A percentile compares a stretch with the other conserved stretches of the same genome.
phyloP scores from a whole-genome alignment of 208 protist genomes.

The Leishmania mexicana region DNA sequence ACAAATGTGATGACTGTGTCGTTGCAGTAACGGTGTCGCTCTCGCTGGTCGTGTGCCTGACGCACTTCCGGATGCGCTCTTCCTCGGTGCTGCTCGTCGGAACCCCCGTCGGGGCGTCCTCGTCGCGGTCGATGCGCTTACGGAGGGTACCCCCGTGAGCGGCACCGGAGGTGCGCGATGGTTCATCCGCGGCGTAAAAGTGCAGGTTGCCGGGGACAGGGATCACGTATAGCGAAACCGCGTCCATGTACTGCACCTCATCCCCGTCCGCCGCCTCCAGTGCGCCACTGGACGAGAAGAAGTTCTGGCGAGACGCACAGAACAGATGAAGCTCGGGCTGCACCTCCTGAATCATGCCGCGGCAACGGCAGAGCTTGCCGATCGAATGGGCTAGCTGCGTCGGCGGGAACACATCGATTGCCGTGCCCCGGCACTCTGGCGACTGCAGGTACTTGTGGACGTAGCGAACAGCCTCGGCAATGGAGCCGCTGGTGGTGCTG shows the following conservation, averaged over 20 bases:
- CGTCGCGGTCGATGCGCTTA: conserved; percentile 24
- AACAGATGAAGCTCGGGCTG: conserved; percentile 60
- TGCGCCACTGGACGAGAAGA: conserved; percentile 28
- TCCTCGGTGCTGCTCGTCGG: background rate
- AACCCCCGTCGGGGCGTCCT: background rate
- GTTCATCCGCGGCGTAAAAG: conserved; percentile 52
- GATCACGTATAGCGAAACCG: conserved; percentile 73
- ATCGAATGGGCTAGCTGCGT: conserved; percentile 9
- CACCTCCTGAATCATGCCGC: conserved; percentile 88
- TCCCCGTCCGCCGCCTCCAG: background rate
- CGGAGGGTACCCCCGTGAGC: background rate
- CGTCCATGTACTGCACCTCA: conserved; percentile 51
- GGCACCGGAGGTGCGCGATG: conserved; percentile 5
- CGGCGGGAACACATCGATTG: conserved; percentile 53
- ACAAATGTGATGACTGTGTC: background rate
- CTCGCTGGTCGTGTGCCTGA: background rate
- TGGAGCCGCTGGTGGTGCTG: conserved; percentile 27
- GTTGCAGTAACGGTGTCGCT: background rate
- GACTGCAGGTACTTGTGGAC: conserved; percentile 28
- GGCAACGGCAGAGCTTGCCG: conserved; percentile 56
- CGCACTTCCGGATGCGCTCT: conserved; percentile 1
- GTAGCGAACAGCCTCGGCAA: conserved; percentile 32
- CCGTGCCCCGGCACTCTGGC: background rate
- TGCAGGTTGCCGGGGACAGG: conserved; percentile 76
- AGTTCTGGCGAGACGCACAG: conserved; percentile 36